A percentile compares a stretch with the other conserved stretches of the same genome.
Conservation (phyloP, 1,139 yeast genomes). For the Chernovozyma sophiae-reginae region DNA sequence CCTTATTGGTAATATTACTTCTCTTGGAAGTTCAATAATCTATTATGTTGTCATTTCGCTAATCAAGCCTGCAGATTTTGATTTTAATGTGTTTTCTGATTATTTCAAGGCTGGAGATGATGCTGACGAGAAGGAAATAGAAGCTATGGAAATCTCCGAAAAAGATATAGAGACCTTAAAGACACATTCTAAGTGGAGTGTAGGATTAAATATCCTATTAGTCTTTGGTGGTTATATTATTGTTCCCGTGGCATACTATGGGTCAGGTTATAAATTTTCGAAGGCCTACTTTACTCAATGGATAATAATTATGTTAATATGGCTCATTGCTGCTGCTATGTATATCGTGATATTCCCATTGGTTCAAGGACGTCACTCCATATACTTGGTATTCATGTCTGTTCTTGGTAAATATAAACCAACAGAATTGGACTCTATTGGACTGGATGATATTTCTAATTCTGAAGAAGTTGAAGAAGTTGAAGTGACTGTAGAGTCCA, state of each 20-base stretch:
- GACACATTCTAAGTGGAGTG: slow-evolving; percentile 19
- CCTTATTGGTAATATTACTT: slow-evolving; percentile 30
- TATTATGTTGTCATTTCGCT: slow-evolving; percentile 21
- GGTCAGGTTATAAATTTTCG: slow-evolving; percentile 25
- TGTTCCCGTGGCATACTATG: slow-evolving; percentile 25
- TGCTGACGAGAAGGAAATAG: slow-evolving; percentile 25
- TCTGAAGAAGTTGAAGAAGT: neutral
- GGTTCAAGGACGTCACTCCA: slow-evolving; percentile 25
- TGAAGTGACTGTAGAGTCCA: neutral
- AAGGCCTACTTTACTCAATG: slow-evolving; percentile 26
- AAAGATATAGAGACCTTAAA: slow-evolving; percentile 18
- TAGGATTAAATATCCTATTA: slow-evolving; percentile 11
- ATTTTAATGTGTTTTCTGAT: slow-evolving; percentile 14
- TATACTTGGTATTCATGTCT: slow-evolving; percentile 8
- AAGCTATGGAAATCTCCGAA: slow-evolving; percentile 18
- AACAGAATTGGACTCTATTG: neutral
- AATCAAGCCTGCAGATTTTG: slow-evolving; percentile 26
- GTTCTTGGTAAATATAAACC: neutral
- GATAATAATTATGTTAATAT: slow-evolving; percentile 27
- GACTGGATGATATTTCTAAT: neutral
- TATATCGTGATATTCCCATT: slow-evolving; percentile 34
- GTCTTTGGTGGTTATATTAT: slow-evolving; percentile 25
- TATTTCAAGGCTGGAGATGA: slow-evolving; percentile 29
- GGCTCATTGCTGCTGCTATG: slow-evolving; percentile 26
- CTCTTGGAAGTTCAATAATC: slow-evolving; percentile 23